These are phyloP conservation scores for Rhizopus arrhizus DNA, from an alignment of 371 early-diverging fungal genomes.

Conservation along the genomic window DNA sequence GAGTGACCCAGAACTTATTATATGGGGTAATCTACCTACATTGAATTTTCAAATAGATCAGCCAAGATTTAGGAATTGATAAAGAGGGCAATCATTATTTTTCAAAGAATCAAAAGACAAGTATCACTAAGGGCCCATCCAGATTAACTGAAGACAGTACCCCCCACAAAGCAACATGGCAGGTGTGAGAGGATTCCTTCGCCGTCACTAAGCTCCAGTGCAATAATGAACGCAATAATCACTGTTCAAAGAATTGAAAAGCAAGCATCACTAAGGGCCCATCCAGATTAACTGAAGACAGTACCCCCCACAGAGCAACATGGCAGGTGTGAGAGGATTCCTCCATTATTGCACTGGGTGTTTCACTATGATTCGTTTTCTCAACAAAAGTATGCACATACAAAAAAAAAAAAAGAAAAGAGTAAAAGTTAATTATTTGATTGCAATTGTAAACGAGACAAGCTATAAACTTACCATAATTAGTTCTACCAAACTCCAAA, in stretches of 20 bases:
- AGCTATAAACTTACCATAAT: too few species aligned
- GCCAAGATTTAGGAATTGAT: neutral
- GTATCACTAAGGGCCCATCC: constrained; percentile 5
- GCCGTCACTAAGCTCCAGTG: constrained; percentile 11
- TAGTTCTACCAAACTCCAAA: constrained; percentile 16
- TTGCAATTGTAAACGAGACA: too few species aligned
- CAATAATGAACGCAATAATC: constrained; percentile 13
- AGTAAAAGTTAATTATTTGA: too few species aligned
- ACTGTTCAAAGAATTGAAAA: constrained; percentile 4
- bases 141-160: constrained; percentile 7
- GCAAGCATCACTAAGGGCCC: constrained; percentile 5
- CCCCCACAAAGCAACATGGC: constrained; percentile 11
- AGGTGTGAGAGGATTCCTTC: constrained; percentile 16
- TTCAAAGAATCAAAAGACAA: constrained; percentile 6
- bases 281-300: constrained; percentile 3
- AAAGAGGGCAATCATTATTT: constrained; percentile 7
- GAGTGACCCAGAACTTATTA: constrained; percentile 10
- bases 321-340: constrained; percentile 14
- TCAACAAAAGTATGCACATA: too few species aligned
- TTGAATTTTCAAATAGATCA: constrained; percentile 3
- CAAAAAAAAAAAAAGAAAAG: too few species aligned
- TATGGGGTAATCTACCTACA: neutral
- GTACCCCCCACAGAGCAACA: constrained; percentile 14
- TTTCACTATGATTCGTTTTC: too few species aligned
- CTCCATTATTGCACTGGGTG: constrained; percentile 7